A percentile compares a stretch with the other conserved stretches of the same genome.
Evolutionary conservation across 2,329 filamentous ascomycete genomes (phyloP).

Genomic region (Apiospora saccharicola): DNA sequence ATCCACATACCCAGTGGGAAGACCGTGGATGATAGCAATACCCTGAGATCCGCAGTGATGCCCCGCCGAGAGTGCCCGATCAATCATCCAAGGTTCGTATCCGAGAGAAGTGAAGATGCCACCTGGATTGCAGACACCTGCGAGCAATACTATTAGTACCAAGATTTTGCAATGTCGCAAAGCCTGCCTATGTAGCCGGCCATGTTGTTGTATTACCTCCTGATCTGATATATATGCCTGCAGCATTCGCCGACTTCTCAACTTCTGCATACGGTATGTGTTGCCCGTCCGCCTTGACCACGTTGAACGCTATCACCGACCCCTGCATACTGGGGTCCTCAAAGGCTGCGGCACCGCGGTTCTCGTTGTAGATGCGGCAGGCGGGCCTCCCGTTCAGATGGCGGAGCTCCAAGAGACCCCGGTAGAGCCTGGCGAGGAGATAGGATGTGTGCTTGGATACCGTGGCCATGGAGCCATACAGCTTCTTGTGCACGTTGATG

Average conservation of each 20-base stretch:
- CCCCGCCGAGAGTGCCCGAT: slow-evolving; percentile 61
- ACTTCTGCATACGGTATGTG: slow-evolving; percentile 65
- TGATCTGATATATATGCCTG: slow-evolving; percentile 66
- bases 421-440: slow-evolving; percentile 58
- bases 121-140: slow-evolving; percentile 57
- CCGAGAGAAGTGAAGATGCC: slow-evolving; percentile 55
- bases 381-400: slow-evolving; percentile 62
- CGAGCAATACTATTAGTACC: slow-evolving; percentile 14
- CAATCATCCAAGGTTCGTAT: slow-evolving; percentile 62
- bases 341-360: slow-evolving; percentile 44
- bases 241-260: slow-evolving; percentile 63
- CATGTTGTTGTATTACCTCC: slow-evolving; percentile 48
- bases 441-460: slow-evolving; percentile 65
- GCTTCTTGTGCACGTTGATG: slow-evolving; percentile 60
- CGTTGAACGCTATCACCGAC: slow-evolving; percentile 70
- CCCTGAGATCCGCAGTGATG: slow-evolving; percentile 64
- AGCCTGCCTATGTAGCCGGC: too few relatives aligned
- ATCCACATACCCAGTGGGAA: slow-evolving; percentile 58
- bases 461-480: slow-evolving; percentile 66
- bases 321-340: slow-evolving; percentile 62
- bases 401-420: slow-evolving; percentile 53
- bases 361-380: slow-evolving; percentile 59
- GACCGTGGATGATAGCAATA: slow-evolving; percentile 59
- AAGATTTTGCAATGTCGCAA: too few relatives aligned
- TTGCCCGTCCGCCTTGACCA: slow-evolving; percentile 58